Evolutionary conservation across 495 filamentous ascomycete genomes (phyloP), one percentile per base, ranked within the genome.

Genomic region (Penicillium canariense): DNA sequence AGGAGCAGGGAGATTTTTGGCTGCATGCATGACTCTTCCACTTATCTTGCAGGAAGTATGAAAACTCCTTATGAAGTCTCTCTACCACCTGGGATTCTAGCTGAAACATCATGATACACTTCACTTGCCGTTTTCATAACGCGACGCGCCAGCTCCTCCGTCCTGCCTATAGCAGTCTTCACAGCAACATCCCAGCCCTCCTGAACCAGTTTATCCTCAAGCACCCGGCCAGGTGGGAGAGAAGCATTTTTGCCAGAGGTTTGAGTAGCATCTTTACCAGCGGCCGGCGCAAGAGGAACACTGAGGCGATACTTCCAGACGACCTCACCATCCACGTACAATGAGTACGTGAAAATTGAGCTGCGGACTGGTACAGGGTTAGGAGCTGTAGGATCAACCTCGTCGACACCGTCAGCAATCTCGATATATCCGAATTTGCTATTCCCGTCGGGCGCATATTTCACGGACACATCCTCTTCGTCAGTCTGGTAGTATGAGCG

Each of bases 371-470:
- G 54, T 7, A 50, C 54, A 3, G 68, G 54, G 60, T 67, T 44
- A 47, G 69, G 52, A 39, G 60, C 17, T 42, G 40, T 17, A 14
- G 60, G 79, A 58, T 85, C 81, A 48, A 78, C 75, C 22, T 74
- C 73, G 9, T 76, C 72, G n/a, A 82, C 78, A 25, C 76, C 73
- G 34, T 83, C 83, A 49, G 84, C 82, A 40, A 98, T 90, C 26
- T 90, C 87, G n/a, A 98, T 79, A 1, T 88, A 84, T 1, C 92
- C 93, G 63, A 96, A 92, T 67, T 98, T 98, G 46, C 82, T 87
- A 64, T 95, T 94, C 1, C 94, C 94, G 62, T 84, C 81, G 0
- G 94, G 88, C 23, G 90, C 81, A 58, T 96, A 95, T 81, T 96
- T 92, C 46, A 96, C 77, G 53, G 80, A 67, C 5, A 93, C 78